Base-by-base conservation (phyloP, 176 grass and related monocot genomes). In the Sorghum bicolor region DNA sequence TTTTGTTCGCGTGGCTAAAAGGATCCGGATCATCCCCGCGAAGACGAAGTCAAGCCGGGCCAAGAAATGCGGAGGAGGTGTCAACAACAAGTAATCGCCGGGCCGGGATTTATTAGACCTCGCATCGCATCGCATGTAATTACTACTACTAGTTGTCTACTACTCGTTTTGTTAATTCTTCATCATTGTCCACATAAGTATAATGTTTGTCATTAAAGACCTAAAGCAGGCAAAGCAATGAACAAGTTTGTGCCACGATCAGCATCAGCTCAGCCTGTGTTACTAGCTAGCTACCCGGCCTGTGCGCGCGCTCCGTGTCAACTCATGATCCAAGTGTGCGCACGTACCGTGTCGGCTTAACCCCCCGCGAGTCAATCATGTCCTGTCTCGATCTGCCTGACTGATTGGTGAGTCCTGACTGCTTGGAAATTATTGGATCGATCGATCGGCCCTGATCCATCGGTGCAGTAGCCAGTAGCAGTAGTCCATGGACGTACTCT, bases 1-100 rank as follows among this genome's bases (percentile, higher is more conserved):
- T 73, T 94, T 94, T 63, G 89, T 91, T 10, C 89, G 92, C 38
- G 92, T 94, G 7, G 86, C 84, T 0, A 94, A 87, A 78, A 87
- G 92, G 87, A 94, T 94, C 73, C 66, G 89, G 28, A 91, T 94
- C 10, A 88, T 94, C 26, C 92, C 92, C 0, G 77, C 45, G 10
- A 93, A 88, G 2, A 37, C 88, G 34, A 26, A 75, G 3, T 37
- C 88, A 2, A 86, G 50, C 79, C 74, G 83, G 15, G 74, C 48
- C 67, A 94, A 81, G 67, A 83, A 78, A 53, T 31, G 63, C 45
- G 37, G 40, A 62, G 67, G 13, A 41, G 55, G 8, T 19, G 29
- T 53, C 79, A 76, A 55, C 43, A 65, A 12, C 43, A 52, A 32
- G 39, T 75, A 70, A 19, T 30, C 41, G 32, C 53, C 8, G 57